Base-by-base conservation (phyloP, 495 filamentous ascomycete genomes). In the Daldinia vernicosa region DNA sequence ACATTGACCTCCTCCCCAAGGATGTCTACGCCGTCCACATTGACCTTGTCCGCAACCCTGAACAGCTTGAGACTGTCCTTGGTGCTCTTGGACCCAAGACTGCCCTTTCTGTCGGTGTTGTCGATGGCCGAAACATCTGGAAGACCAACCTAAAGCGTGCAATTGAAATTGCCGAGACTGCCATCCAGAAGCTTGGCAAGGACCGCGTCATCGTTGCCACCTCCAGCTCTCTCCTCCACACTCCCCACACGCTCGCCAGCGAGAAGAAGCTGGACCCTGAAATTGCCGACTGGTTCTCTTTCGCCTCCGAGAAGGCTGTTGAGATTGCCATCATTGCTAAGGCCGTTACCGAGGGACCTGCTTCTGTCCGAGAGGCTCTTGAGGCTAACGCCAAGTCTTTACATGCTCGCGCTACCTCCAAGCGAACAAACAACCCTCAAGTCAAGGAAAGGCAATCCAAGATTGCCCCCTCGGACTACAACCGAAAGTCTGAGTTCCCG, bases 101-200 rank as follows among this genome's bases (percentile, higher is more conserved):
- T 83, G 82, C 89, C 63, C 91, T 99, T 65, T 98, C 96, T 61
- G 89, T 88, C 74, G 95, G 95, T 90, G 90, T 99, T 72, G 95
- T 99, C 70, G 94, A 98, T 76, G 96, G 95, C 74, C 92, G 95
- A 78, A 99, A 99, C 88, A 99, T 99, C 88, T 99, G 95, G 95
- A 98, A 99, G 93, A 97, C 93, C 83, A 93, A 97, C 88, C 91
- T 97, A 82, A 89, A 93, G 87, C 87, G 87, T 75, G 93, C 95
- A 70, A 93, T 98, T 73, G 93, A 92, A 84, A 88, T 87, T 75
- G 89, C 95, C 72, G 91, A 98, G 87, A 86, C 88, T 37, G 95
- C 94, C 68, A 85, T 97, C 78, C 91, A 97, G 84, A 92, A 93
- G 82, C 90, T 99, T 57, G 95, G 96, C 82, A 92, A 94, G 83